These are phyloP conservation scores for Gaeumannomyces tritici DNA, from an alignment of 2,329 filamentous ascomycete species.

Conservation along the genomic window DNA sequence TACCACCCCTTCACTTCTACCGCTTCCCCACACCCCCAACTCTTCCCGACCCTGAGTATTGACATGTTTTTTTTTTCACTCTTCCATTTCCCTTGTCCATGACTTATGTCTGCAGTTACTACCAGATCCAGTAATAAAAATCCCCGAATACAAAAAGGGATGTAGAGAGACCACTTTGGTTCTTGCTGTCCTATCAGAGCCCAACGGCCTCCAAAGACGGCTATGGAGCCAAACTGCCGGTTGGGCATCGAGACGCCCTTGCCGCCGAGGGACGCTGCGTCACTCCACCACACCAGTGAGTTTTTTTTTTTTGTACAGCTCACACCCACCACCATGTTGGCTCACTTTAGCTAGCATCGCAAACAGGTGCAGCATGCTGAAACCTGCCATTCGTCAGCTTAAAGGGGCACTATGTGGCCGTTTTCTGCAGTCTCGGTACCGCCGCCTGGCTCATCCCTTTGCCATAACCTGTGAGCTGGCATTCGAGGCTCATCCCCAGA, in stretches of 20 bases:
- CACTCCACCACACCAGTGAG: slow-evolving; percentile 14
- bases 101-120: background rate
- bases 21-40: background rate
- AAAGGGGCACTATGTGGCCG: background rate
- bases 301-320: slow-evolving; percentile 37
- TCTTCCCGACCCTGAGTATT: background rate
- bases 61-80: background rate
- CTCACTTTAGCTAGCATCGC: background rate
- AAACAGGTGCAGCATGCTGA: background rate
- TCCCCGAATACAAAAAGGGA: background rate
- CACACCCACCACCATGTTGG: slow-evolving; percentile 26
- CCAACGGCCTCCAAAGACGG: slow-evolving; percentile 22
- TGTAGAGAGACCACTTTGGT: slow-evolving; percentile 9
- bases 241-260: slow-evolving; percentile 40
- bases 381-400: background rate
- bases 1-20: background rate
- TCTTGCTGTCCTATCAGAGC: slow-evolving; percentile 19
- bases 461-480: background rate
- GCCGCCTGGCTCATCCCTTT: background rate
- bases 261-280: slow-evolving; percentile 19
- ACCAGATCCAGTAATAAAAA: background rate
- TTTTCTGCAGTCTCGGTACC: background rate
- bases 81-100: too few species aligned
- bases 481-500: background rate
- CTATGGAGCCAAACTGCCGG: slow-evolving; percentile 18